Base-by-base conservation (phyloP, 495 filamentous ascomycete genomes). In the Aspergillus hancockii region DNA sequence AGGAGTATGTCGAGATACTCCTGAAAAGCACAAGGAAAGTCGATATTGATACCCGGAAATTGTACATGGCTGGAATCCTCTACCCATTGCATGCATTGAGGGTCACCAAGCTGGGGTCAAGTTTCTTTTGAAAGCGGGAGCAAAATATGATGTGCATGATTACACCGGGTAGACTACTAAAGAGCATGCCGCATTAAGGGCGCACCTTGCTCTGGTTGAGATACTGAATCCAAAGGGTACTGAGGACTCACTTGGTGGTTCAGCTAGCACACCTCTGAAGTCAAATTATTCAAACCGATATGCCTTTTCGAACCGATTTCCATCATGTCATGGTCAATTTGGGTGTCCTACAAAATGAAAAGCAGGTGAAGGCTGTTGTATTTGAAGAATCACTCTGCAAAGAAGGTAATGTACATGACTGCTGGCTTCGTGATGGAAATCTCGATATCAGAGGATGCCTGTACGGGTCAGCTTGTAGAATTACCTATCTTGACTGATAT, bases 51-150 rank as follows among this genome's bases (percentile, higher is more conserved):
- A 22, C 34, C 53, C 82, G 0, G 90, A 94, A 65, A 86, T 84
- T 43, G 83, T 80, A 0, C 90, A 88, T 61, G 85, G 82, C 14
- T 92, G 90, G 90, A 91, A 89, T 6, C 88, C 90, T 10, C 74
- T 94, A 2, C 89, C 91, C 59, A 80, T 91, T 59, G 88, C 90
- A 16, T 84, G 86, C 51, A 87, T 91, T 1, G 88, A 92, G 51
- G 90, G 90, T 0, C 83, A 90, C 65, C 65, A 85, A 14, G 62
- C 77, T 0, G 78, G 89, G 34, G 85, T 57, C 4, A 46, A 56
- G 21, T 28, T 60, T 14, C 79, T 94, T 16, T 74, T 92, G 31
- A 74, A 81, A 23, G 83, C 83, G 21, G 88, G 89, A 0, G 84
- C 87, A 1, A 81, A 89, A 49, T 59, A 60, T 16, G 52, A 58